Evolutionary conservation across 164 flowering plant genomes (phyloP), one percentile per base, ranked within the genome.

Genomic region (Vitis labrusca): DNA sequence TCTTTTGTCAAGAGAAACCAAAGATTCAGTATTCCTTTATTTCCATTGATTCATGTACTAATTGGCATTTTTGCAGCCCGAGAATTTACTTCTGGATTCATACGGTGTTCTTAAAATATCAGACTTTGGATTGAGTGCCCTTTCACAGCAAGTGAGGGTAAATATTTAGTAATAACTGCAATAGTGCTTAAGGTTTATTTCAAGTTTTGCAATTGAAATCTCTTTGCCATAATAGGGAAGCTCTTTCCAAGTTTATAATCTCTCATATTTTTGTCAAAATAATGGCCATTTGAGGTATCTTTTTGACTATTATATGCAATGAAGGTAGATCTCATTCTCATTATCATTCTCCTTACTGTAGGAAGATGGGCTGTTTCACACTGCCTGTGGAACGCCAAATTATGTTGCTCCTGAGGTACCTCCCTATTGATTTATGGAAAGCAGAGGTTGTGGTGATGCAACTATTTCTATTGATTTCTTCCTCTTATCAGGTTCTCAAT

Each of bases 391-490:
- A 53, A 91, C 98, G 8, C 98, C 98, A 59, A 94, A 94, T 77
- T 94, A 94, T 83, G 97, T 92, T 74, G 99, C 99, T 75, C 99
- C 99, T 50, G 99, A 94, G 97, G 98, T 94, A 80, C 52, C 10
- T 48, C 66, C 10, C 10, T 8, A 1, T 12, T 6, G 16, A 19
- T 50, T 71, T 29, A 47, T 44, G 30, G 16, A 66, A 7, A 17
- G 60, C 17, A 29, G 23, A 67, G 68, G 62, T 5, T 63, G 53
- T 23, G 14, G 15, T 52, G 15, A 32, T 19, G 56, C 23, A 27
- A 29, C 10, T 49, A 14, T n/a, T 0, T 10, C 11, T 8, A 11
- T 52, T 50, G 49, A 61, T 23, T 67, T 59, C 50, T 64, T n/a
- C 1, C 47, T 9, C 65, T 53, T 65, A 16, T 69, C 79, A 94